A percentile compares a stretch with the other conserved stretches of the same genome.
Conservation (phyloP, 768 basidiomycete species). For the Boletus rufocinnamomeus region DNA sequence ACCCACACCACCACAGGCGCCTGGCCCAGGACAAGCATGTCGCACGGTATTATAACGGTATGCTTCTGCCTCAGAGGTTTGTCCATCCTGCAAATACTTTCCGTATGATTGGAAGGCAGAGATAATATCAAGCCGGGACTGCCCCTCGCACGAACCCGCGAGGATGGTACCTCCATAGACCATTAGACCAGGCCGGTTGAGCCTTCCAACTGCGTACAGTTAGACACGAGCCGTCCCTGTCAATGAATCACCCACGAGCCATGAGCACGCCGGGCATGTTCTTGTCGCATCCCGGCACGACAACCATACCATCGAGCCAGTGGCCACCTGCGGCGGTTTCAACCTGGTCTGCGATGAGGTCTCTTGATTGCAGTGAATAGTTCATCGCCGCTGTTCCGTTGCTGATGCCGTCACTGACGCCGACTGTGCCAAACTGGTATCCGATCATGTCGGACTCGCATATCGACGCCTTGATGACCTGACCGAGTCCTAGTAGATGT, state of each 20-base stretch:
- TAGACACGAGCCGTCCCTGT: constrained; percentile 1
- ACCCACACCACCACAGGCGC: constrained; percentile 95
- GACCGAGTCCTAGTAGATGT: constrained; percentile 88
- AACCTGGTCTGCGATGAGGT: constrained; percentile 96
- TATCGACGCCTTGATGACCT: constrained; percentile 83
- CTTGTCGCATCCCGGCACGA: constrained; percentile 97
- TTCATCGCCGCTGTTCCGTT: constrained; percentile 96
- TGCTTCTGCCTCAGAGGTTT: constrained; percentile 78
- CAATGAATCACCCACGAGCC: constrained; percentile 64
- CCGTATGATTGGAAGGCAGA: constrained; percentile 99
- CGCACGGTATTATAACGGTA: constrained; percentile 86
- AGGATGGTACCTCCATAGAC: constrained; percentile 96
- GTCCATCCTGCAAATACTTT: constrained; percentile 88
- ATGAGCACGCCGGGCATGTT: constrained; percentile 99
- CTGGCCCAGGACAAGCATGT: constrained; percentile 95
- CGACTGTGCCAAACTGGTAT: constrained; percentile 97
- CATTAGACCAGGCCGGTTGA: constrained; percentile 97
- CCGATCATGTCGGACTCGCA: constrained; percentile 72
- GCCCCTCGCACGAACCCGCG: constrained; percentile 86
- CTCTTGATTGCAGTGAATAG: constrained; percentile 95
- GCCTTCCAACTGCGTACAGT: constrained; percentile 69
- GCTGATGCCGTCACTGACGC: constrained; percentile 97
- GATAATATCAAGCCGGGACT: constrained; percentile 90
- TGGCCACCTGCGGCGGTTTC: constrained; percentile 96
- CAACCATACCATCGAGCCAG: constrained; percentile 97